Conservation (phyloP, 31 red algal species). For the Asparagopsis taxiformis region DNA sequence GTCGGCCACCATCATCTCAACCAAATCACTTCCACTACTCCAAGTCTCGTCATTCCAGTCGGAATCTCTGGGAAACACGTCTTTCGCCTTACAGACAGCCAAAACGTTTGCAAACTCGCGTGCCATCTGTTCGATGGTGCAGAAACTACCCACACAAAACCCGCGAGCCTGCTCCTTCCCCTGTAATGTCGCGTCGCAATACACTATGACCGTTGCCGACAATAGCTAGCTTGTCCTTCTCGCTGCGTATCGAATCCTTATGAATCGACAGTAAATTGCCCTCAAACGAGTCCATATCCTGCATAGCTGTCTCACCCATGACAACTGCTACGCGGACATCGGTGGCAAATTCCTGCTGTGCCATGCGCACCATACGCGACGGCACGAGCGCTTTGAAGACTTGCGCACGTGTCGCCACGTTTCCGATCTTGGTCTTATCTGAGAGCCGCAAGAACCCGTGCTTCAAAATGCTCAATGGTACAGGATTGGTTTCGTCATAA, state of each 20-base stretch:
- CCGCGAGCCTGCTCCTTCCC: not conserved
- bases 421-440: conserved; percentile 21
- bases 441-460: conserved; percentile 15
- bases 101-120: conserved; percentile 26
- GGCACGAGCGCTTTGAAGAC: conserved; percentile 14
- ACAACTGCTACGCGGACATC: not conserved
- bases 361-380: not conserved
- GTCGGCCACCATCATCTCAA: conserved; percentile 24
- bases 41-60: not conserved
- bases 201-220: conserved; percentile 1
- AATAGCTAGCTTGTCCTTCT: conserved; percentile 4
- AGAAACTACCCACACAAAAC: not conserved
- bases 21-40: not conserved
- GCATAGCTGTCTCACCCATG: not conserved
- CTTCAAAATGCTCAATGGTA: conserved; percentile 9
- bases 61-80: not conserved
- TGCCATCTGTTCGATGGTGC: conserved; percentile 16
- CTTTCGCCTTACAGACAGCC: conserved; percentile 11
- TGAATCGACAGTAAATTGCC: not conserved
- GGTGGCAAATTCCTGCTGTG: not conserved
- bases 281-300: not conserved
- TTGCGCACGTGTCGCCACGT: conserved; percentile 18
- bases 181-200: conserved; percentile 1
- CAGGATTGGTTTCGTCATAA: conserved; percentile 18
- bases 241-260: not conserved